phyloP scores from a whole-genome alignment of 2,329 filamentous ascomycete species.

The Alternaria postmessia region DNA sequence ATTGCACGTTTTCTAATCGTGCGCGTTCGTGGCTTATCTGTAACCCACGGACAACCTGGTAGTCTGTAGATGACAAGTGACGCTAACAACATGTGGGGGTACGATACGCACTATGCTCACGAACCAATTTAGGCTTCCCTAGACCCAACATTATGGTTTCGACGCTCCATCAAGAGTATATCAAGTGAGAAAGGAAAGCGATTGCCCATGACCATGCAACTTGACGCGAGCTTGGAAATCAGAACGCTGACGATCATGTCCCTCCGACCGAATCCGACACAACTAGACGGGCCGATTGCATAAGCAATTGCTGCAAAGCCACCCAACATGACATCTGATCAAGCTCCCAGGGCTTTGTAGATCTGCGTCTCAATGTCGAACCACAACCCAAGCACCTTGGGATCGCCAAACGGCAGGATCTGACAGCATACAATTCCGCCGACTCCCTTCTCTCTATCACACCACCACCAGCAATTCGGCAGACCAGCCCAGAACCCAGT shows the following conservation, averaged over 20 bases:
- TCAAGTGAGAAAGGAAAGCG: not conserved
- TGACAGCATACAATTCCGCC: slow-evolving; percentile 50
- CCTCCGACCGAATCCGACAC: not conserved
- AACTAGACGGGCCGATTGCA: slow-evolving; percentile 6
- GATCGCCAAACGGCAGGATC: slow-evolving; percentile 42
- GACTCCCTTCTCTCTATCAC: slow-evolving; percentile 66
- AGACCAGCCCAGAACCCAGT: slow-evolving; percentile 67
- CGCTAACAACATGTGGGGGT: slow-evolving; percentile 1
- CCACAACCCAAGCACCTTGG: slow-evolving; percentile 27
- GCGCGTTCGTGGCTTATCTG: not conserved
- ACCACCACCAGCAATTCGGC: slow-evolving; percentile 70
- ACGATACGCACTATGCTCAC: not conserved
- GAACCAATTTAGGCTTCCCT: not conserved
- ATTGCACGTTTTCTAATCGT: not conserved
- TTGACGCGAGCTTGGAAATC: not conserved
- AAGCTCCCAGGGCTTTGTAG: slow-evolving; percentile 20
- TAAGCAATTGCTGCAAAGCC: not conserved
- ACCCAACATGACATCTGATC: slow-evolving; percentile 2
- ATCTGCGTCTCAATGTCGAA: slow-evolving; percentile 16
- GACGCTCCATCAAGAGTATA: not conserved
- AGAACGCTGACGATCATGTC: slow-evolving; percentile 1
- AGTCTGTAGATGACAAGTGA: not conserved
- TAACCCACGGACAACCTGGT: not conserved
- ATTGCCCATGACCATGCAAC: not conserved
- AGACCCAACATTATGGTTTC: not conserved